These are phyloP conservation scores for Vicia villosa DNA, from an alignment of 306 rosid species.

Conservation along the genomic window DNA sequence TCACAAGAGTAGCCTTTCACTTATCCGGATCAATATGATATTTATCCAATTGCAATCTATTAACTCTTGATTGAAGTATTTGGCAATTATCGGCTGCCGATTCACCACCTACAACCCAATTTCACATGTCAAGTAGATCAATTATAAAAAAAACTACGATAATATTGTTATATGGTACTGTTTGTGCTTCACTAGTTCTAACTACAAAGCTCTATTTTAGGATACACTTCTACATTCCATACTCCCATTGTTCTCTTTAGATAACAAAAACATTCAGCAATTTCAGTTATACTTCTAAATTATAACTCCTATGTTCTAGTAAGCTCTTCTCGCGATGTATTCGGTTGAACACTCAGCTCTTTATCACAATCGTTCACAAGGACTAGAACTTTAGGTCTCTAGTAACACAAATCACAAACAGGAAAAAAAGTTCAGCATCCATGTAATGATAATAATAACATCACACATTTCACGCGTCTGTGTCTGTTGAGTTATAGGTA, in stretches of 20 bases:
- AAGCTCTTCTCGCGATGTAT: slow-evolving; percentile 74
- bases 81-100: slow-evolving; percentile 81
- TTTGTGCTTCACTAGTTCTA: background rate
- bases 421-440: background rate
- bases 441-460: background rate
- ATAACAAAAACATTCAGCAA: too few relatives aligned
- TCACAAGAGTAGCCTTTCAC: slow-evolving; percentile 55
- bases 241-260: too few relatives aligned
- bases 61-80: slow-evolving; percentile 94
- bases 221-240: background rate
- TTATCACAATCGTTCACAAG: slow-evolving; percentile 94
- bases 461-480: too few relatives aligned
- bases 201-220: slow-evolving; percentile 1
- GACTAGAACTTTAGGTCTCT: slow-evolving; percentile 95
- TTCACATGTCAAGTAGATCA: slow-evolving; percentile 22
- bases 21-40: slow-evolving; percentile 54
- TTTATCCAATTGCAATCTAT: slow-evolving; percentile 78
- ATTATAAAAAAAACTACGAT: slow-evolving; percentile 15
- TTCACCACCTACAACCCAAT: slow-evolving; percentile 74
- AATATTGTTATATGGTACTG: background rate
- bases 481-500: too few relatives aligned
- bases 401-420: slow-evolving; percentile 43
- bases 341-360: slow-evolving; percentile 90
- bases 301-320: too few relatives aligned
- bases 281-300: too few relatives aligned